Base-by-base conservation (phyloP, 768 basidiomycete species). In the Strobilomyces dryophilus region DNA sequence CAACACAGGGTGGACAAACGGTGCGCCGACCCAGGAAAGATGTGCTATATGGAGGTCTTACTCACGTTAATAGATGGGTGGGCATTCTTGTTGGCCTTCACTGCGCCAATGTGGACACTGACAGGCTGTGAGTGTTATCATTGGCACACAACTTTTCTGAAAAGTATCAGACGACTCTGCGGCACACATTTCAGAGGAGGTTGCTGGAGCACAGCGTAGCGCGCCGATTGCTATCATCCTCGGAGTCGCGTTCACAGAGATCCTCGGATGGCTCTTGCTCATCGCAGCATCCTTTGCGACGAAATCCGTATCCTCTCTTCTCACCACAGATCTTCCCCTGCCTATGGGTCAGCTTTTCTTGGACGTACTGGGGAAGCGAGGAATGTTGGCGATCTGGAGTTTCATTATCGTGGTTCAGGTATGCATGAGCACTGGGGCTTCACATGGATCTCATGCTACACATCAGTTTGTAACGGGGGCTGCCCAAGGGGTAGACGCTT, bases 71-170 rank as follows among this genome's bases (percentile, higher is more conserved):
- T 59, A 87, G 86, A 76, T 66, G 83, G 81, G 14, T 87, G 85
- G 85, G 84, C 85, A 1, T 88, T 88, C 65, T 72, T 87, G 56
- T 64, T 88, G 42, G 76, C 87, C 0, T 87, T 89, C 62, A 86
- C 85, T 0, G 74, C 87, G 1, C 83, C 85, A 0, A 88, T 88
- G 87, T 88, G 86, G 86, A 87, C 85, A 4, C 68, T 89, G 51
- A 88, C 87, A 2, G 87, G 86, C 55, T 89, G 86, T 87, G 50
- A 59, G 83, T 0, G 11, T 67, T 24, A 8, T 36, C 15, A 6
- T 35, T 34, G 40, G 20, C 32, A 17, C 6, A 15, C 55, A 3
- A 5, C 4, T 20, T 47, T 44, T 18, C 20, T 56, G 54, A 55
- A 14, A 2, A 18, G 24, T 45, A 35, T 12, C 56, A 87, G 86